phyloP scores from a whole-genome alignment of 345 rosid species.

The Murraya paniculata region DNA sequence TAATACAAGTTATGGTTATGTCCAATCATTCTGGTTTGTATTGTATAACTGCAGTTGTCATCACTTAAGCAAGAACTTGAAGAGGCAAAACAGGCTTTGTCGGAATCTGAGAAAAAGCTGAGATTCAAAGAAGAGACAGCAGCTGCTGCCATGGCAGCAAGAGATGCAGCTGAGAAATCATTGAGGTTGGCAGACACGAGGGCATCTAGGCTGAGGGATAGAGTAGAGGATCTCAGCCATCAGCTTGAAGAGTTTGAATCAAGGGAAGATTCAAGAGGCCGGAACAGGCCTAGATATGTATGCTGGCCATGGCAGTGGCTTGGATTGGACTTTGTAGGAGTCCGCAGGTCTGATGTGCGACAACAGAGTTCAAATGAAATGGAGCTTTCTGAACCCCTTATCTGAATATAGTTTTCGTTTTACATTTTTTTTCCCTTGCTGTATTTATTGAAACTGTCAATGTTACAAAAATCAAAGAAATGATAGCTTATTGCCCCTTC shows the following conservation, averaged over 20 bases:
- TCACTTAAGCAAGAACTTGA: constrained; percentile 76
- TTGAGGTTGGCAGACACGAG: constrained; percentile 81
- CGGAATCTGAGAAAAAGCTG: constrained; percentile 84
- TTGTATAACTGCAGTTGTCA: constrained; percentile 47
- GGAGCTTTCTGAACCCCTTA: constrained; percentile 96
- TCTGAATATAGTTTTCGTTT: constrained; percentile 35
- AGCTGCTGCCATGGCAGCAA: constrained; percentile 94
- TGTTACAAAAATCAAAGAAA: constrained; percentile 16
- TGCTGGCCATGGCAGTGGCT: constrained; percentile 99
- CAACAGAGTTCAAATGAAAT: constrained; percentile 71
- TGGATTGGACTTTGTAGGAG: constrained; percentile 85
- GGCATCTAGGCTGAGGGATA: constrained; percentile 86
- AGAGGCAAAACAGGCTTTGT: constrained; percentile 70
- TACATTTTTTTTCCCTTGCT: not conserved
- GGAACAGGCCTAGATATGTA: constrained; percentile 58
- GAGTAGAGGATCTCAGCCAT: constrained; percentile 80
- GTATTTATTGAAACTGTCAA: constrained; percentile 19
- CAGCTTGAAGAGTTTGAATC: constrained; percentile 84
- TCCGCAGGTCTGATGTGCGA: constrained; percentile 42
- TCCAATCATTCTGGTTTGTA: constrained; percentile 12
- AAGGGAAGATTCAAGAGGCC: constrained; percentile 51
- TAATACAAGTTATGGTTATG: not conserved
- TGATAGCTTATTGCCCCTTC: constrained; percentile 9
- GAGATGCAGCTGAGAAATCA: constrained; percentile 98
- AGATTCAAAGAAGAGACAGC: constrained; percentile 97